Evolutionary conservation across 2,329 filamentous ascomycete genomes (phyloP), one percentile per base, ranked within the genome.

Genomic region (Cordyceps sp.): DNA sequence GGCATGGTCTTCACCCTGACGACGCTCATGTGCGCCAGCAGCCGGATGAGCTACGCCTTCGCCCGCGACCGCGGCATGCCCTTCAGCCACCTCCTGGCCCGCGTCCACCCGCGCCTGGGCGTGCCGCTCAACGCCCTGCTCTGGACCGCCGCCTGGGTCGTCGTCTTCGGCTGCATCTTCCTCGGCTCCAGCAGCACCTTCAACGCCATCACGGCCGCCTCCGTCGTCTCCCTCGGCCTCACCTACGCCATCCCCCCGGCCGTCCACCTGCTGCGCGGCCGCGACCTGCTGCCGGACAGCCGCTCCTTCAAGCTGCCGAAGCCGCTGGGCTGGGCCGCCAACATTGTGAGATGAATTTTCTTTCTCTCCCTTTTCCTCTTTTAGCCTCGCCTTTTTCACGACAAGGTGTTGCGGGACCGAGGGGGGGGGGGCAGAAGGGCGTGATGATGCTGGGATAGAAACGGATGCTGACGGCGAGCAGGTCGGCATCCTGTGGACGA

Each of bases 171-270:
- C 0, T 62, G 69, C 36, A 76, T 83, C 43, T 77, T 81, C 47
- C 60, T 84, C 6, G 78, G 77, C 12, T 78, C 72, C 3, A 60
- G 52, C 16, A 54, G 66, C 41, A 77, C 78, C 0, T 81, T 84
- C 50, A 81, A 78, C 31, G 78, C 78, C 13, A 79, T 84, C 39
- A 67, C 78, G 1, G 72, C 75, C 0, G 72, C 78, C 0, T 78
- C 75, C 0, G 80, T 86, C 1, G 78, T 85, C 23, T 70, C 78
- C 2, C 64, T 86, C 0, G 73, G 75, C 7, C 57, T 86, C 13
- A 78, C 77, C 2, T 86, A 86, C 44, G 80, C 70, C 9, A 82
- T 86, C 21, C 81, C 81, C 0, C 69, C 80, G 21, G 58, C 66
- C 1, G 73, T 86, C 44, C 80, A 84, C 42, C 66, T 73, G 35